Base-by-base conservation (phyloP, 805 yeast genomes). In the Starmerella sirachaensis region DNA sequence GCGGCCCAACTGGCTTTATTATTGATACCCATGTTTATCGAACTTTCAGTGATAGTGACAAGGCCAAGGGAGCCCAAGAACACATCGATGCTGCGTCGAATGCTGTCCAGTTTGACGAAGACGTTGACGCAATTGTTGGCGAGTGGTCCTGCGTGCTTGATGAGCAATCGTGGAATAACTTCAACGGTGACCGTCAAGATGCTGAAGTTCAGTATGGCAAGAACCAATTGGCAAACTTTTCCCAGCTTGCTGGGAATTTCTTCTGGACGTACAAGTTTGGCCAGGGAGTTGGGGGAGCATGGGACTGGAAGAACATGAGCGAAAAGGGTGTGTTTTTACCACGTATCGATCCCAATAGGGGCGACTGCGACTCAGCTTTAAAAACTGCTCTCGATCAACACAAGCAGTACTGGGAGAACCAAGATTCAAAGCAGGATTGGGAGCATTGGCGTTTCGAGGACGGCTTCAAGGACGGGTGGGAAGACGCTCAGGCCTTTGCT, bases 241-340 rank as follows among this genome's bases (percentile, higher is more conserved):
- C 56, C 5, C 49, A 68, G 26, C 57, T 65, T 8, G 69, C 74
- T 40, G 97, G 97, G 0, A 67, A 72, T 41, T 86, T 69, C 58
- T 88, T 91, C 59, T 88, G 97, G 97, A 81, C 94, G 2, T 80
- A 62, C 57, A 83, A 84, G 59, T 86, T 86, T 54, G 72, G 78
- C 54, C 66, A 74, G 40, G 96, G 96, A 2, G 78, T 77, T 53
- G 96, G 96, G 29, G 97, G 97, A 12, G 96, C 84, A 60, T 88
- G 97, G 97, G 96, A 91, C 34, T 78, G 83, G 59, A 66, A 69
- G 18, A 80, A 84, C 25, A 82, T 81, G 85, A 33, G 42, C 32
- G 36, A 37, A 8, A 16, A 41, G 31, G 47, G 52, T 26, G 43
- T 45, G 5, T 19, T 18, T 4, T 21, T 45, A 14, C 35, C 31